Evolutionary conservation across 176 grass and related monocot genomes (phyloP).

Genomic region (Ensete ventricosum): DNA sequence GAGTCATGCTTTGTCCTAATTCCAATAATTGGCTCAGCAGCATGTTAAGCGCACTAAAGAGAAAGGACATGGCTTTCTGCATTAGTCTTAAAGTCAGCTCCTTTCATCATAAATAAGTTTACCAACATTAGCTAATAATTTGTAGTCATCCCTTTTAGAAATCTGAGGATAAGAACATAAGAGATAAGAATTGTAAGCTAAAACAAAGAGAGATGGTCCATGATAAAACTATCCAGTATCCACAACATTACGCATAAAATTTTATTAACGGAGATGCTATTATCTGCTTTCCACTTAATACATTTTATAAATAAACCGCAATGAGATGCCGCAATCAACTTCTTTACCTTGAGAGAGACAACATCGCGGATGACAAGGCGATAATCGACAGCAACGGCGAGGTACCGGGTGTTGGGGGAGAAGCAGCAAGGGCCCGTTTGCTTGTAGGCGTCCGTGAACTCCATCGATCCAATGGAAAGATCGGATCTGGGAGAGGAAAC

Average conservation of each 20-base stretch:
- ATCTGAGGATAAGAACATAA: not conserved
- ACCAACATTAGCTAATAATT: not conserved
- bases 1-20: not conserved
- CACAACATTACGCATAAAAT: not conserved
- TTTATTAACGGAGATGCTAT: not conserved
- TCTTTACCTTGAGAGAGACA: slow-evolving; percentile 56
- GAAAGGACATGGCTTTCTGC: not conserved
- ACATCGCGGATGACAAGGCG: slow-evolving; percentile 79
- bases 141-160: not conserved
- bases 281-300: not conserved
- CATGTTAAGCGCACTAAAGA: not conserved
- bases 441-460: slow-evolving; percentile 86
- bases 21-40: not conserved
- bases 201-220: not conserved
- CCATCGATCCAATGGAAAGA: slow-evolving; percentile 31
- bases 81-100: not conserved
- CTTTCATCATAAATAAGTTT: not conserved
- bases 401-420: slow-evolving; percentile 68
- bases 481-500: not conserved
- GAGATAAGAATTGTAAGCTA: not conserved
- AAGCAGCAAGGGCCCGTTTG: slow-evolving; percentile 81
- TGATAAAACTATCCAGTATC: not conserved
- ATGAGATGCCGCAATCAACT: not conserved
- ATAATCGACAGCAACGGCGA: slow-evolving; percentile 74
- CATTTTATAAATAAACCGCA: not conserved